Conservation (phyloP, 2,329 filamentous ascomycete species). For the Tolypocladium amazonense region DNA sequence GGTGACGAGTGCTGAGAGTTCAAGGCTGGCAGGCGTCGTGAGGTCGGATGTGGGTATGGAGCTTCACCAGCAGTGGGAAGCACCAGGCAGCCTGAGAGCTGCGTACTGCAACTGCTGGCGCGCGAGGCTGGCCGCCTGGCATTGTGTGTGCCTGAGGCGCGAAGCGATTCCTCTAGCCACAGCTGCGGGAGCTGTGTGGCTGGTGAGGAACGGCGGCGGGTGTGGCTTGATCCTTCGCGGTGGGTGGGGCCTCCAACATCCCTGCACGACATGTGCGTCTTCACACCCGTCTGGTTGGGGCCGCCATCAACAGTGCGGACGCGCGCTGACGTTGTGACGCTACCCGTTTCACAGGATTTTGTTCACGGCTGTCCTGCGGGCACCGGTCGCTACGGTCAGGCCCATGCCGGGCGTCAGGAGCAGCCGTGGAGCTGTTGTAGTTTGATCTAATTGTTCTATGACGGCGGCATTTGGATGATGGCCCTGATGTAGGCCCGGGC, state of each 20-base stretch:
- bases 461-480: not conserved
- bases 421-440: not conserved
- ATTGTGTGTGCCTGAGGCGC: slow-evolving; percentile 19
- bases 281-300: not conserved
- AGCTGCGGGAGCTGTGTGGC: slow-evolving; percentile 2
- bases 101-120: slow-evolving; percentile 16
- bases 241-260: not conserved
- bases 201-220: not conserved
- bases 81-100: slow-evolving; percentile 33
- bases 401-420: not conserved
- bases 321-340: not conserved
- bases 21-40: not conserved
- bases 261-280: not conserved
- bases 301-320: no score
- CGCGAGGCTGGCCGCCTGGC: slow-evolving; percentile 14
- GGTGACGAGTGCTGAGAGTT: not conserved
- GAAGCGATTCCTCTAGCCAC: slow-evolving; percentile 7
- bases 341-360: not conserved
- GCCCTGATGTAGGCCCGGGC: not conserved
- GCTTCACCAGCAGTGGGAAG: slow-evolving; percentile 13
- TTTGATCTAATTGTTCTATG: not conserved
- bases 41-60: slow-evolving; percentile 15
- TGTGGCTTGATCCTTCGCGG: not conserved
- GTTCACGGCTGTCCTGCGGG: not conserved
- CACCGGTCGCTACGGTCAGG: not conserved